A percentile compares a stretch with the other conserved stretches of the same genome.
phyloP scores from a whole-genome alignment of 2,329 filamentous ascomycete species.

The Raffaelea arxii region DNA sequence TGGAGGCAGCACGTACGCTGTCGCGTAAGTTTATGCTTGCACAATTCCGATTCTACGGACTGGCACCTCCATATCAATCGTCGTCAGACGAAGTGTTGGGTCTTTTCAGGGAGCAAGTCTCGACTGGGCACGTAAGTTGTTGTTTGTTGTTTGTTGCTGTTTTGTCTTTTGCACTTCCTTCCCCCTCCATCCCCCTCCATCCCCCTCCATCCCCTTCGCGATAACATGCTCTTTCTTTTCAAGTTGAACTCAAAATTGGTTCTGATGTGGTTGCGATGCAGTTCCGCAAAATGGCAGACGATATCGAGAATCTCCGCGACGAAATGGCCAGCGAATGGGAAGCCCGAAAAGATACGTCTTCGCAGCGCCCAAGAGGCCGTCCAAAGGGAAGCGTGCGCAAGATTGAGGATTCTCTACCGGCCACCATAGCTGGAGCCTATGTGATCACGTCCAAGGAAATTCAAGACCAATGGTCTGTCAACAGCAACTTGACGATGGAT shows the following conservation, averaged over 20 bases:
- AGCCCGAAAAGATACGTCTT: slow-evolving; percentile 8
- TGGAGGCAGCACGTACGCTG: slow-evolving; percentile 11
- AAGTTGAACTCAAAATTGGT: no score
- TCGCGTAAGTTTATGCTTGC: slow-evolving; percentile 14
- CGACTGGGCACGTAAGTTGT: slow-evolving; percentile 10
- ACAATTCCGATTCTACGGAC: slow-evolving; percentile 15
- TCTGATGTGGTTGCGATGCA: no score
- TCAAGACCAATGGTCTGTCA: slow-evolving; percentile 16
- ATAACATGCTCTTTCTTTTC: neutral
- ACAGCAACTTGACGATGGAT: slow-evolving; percentile 17
- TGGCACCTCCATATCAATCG: slow-evolving; percentile 14
- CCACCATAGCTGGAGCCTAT: slow-evolving; percentile 17
- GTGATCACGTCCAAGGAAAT: slow-evolving; percentile 18
- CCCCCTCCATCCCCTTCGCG: neutral
- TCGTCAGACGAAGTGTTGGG: slow-evolving; percentile 12
- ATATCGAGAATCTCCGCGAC: slow-evolving; percentile 12
- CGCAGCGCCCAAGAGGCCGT: slow-evolving; percentile 12
- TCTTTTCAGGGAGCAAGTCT: slow-evolving; percentile 13
- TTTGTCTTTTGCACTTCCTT: neutral
- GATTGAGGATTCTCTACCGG: slow-evolving; percentile 9
- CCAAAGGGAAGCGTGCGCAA: slow-evolving; percentile 15
- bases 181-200: neutral
- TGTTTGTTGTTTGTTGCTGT: neutral
- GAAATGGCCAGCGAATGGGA: slow-evolving; percentile 15
- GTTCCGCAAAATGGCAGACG: slow-evolving; percentile 12